Conservation (phyloP, 2,329 filamentous ascomycete species). For the Fusarium agapanthi region DNA sequence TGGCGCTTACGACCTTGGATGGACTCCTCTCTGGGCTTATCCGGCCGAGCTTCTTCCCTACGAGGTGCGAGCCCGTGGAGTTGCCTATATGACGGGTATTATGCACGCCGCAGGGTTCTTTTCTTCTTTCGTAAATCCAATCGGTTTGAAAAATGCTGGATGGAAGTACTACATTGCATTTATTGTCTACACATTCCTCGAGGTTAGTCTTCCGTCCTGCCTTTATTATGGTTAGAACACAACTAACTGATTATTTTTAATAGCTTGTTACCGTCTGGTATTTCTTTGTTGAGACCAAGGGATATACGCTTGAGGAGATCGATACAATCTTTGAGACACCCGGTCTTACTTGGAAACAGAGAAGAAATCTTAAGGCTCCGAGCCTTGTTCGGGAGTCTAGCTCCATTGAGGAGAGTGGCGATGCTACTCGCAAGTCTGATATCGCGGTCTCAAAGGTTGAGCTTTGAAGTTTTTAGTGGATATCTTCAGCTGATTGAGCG, state of each 20-base stretch:
- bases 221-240: rapidly evolving
- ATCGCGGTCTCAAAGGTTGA: not conserved
- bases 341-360: not conserved
- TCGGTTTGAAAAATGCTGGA: not conserved
- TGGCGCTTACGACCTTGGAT: not conserved
- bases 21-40: constrained; percentile 19
- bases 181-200: not conserved
- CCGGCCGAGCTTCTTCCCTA: constrained; percentile 40
- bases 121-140: not conserved
- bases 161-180: not conserved
- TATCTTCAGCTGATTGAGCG: not conserved
- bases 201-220: not conserved
- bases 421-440: not conserved
- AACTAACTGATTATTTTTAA: not conserved
- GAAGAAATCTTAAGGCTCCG: not conserved
- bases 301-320: not conserved
- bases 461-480: not conserved
- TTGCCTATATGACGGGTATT: not conserved
- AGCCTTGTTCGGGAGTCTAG: not conserved
- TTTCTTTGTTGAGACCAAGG: not conserved
- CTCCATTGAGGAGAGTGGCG: not conserved
- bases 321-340: not conserved
- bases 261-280: not conserved
- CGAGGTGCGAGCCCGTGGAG: constrained; percentile 16
- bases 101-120: not conserved